Evolutionary conservation across 306 rosid genomes (phyloP).

Genomic region (Cucurbita pepo): DNA sequence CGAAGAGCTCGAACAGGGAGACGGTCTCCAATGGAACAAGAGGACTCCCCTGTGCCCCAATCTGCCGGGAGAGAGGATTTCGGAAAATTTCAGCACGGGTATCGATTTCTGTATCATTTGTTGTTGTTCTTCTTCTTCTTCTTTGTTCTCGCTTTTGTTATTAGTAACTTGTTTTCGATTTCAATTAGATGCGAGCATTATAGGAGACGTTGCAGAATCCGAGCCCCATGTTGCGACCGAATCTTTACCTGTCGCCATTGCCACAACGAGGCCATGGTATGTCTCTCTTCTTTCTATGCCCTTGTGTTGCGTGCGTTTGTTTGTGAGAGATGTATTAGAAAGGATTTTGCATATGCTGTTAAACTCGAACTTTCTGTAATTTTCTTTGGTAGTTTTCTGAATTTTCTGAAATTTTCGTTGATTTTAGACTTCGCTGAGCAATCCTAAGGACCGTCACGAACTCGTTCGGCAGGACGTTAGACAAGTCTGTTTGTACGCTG

Average conservation of each 20-base stretch:
- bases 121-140: neutral
- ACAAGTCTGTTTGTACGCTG: slow-evolving; percentile 19
- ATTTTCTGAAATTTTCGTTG: neutral
- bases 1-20: neutral
- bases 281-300: neutral
- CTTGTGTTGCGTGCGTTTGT: neutral
- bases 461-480: slow-evolving; percentile 44
- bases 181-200: slow-evolving; percentile 42
- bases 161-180: neutral
- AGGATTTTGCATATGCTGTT: neutral
- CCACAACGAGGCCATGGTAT: slow-evolving; percentile 51
- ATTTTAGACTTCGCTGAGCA: slow-evolving; percentile 32
- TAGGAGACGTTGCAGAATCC: slow-evolving; percentile 46
- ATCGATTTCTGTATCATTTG: neutral
- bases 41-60: slow-evolving; percentile 3
- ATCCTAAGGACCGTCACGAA: slow-evolving; percentile 38
- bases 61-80: neutral
- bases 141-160: neutral
- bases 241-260: slow-evolving; percentile 58
- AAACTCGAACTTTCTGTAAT: neutral
- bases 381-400: neutral
- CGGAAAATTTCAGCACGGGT: slow-evolving; percentile 34
- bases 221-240: slow-evolving; percentile 58
- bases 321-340: neutral
- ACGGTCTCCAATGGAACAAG: slow-evolving; percentile 10